Evolutionary conservation across 768 basidiomycete genomes (phyloP).

Genomic region (Dentipellis fragilis): DNA sequence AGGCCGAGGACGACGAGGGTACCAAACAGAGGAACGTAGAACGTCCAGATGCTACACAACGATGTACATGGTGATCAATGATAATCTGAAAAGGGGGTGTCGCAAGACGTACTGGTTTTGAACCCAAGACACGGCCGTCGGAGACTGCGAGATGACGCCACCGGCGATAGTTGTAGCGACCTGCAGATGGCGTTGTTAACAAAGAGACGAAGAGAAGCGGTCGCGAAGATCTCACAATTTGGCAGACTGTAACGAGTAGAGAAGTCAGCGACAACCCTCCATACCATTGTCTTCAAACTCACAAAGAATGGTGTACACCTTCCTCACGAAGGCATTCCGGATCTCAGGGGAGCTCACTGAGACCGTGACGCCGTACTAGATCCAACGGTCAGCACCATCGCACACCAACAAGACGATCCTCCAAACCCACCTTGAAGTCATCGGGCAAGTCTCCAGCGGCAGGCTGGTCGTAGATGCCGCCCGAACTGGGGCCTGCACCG

Average conservation of each 20-base stretch:
- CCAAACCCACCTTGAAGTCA: constrained; percentile 73
- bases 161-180: constrained; percentile 74
- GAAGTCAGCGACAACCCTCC: not conserved
- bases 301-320: constrained; percentile 88
- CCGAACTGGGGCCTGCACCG: constrained; percentile 29
- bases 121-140: constrained; percentile 57
- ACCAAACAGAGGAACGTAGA: constrained; percentile 71
- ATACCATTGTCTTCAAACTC: constrained; percentile 24
- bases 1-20: constrained; percentile 71
- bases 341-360: constrained; percentile 71
- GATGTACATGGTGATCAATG: not conserved
- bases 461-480: constrained; percentile 61
- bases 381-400: constrained; percentile 9
- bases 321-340: constrained; percentile 78
- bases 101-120: constrained; percentile 43
- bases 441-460: constrained; percentile 70
- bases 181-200: constrained; percentile 19
- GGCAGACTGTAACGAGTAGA: constrained; percentile 38
- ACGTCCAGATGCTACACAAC: constrained; percentile 54
- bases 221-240: constrained; percentile 43
- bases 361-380: constrained; percentile 72
- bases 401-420: not conserved
- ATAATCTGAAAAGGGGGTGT: not conserved
- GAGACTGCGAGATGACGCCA: constrained; percentile 56
- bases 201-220: not conserved